Evolutionary conservation across 306 rosid genomes (phyloP), one percentile per base, ranked within the genome.

Genomic region (Styphnolobium japonicum): DNA sequence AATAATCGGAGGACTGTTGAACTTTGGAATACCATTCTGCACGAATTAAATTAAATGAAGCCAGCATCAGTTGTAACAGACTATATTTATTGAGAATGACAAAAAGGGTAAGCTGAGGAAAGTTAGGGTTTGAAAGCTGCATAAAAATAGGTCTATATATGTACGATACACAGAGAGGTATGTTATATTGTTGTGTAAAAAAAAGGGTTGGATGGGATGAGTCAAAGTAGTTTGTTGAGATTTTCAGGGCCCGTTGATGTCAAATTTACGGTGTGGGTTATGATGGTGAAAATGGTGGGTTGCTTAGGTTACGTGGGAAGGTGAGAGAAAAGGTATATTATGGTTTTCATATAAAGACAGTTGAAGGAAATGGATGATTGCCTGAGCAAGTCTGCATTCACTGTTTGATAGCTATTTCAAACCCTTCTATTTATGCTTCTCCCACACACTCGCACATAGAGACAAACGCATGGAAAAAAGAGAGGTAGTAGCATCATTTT

Each of bases 261-360:
- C 75, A 82, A 86, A 73, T 72, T 72, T 83, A 83, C 76, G 83
- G 77, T 71, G 78, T 66, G 83, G 53, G 77, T 81, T 61, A 85
- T 83, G 86, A 83, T 85, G 81, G 73, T 73, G 71, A 63, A 48
- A 78, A 68, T 48, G 60, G 63, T 73, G 69, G 85, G 82, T 86
- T 87, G 84, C 92, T 91, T 92, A 75, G 86, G 85, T 89, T 90
- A 85, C 87, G 85, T 92, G 85, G 82, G 82, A 80, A 81, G 81
- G 84, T 88, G 78, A 81, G 80, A 72, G 84, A 65, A 83, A 89
- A 89, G 91, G 97, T 90, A 23, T 39, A 78, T 90, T 31, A 90
- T 88, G 88, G 87, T 87, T 92, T 92, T 90, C 94, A 90, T 80
- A 90, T 9, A 83, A 40, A 76, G 91, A 89, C 87, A 78, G 71